Evolutionary conservation across 805 yeast genomes (phyloP), one percentile per base, ranked within the genome.

Genomic region (Kluyveromyces lactis): DNA sequence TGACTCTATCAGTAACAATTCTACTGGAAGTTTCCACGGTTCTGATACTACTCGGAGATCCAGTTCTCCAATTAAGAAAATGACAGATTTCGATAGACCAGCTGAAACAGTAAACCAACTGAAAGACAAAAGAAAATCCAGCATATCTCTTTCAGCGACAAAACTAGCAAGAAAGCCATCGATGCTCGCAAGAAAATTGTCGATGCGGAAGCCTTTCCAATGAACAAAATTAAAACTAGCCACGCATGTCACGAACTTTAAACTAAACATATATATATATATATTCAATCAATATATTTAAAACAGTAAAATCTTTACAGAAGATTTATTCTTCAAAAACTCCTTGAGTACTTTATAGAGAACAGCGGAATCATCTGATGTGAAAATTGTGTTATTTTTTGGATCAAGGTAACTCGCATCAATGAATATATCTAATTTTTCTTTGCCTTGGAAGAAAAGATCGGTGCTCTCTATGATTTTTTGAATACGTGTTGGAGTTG

Each of bases 11-110:
- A 30, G 33, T 30, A 11, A 7, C 8, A 15, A 30, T 11, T 30
- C 33, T 7, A 30, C 33, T 8, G 33, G 33, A 6, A 30, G 7
- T 8, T 15, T 27, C 5, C n/a, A 6, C 13, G 15, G n/a, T 16
- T 15, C 10, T 5, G 21, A 18, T 18, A 8, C 10, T 10, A 11
- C 21, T 15, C 6, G 33, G 16, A 37, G 28, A 17, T 19, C 28
- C 29, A 36, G 10, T 17, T 39, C 36, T 13, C 47, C 31, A 13
- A 42, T 36, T 11, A 38, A 31, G 31, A 27, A 17, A 49, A 62
- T 66, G 60, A 62, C 56, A 33, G 69, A 66, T 37, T 64, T 59
- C 45, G 69, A 66, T 39, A 63, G 50, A 24, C 68, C 66, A 2
- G 68, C 67, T 1, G 61, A 62, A 26, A 64, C 55, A 16, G 60